Percentiles rank a stretch among this genome's conserved stretches.
phyloP scores from a whole-genome alignment of 352 stramenopile genomes.

The Aphanomyces astaci region DNA sequence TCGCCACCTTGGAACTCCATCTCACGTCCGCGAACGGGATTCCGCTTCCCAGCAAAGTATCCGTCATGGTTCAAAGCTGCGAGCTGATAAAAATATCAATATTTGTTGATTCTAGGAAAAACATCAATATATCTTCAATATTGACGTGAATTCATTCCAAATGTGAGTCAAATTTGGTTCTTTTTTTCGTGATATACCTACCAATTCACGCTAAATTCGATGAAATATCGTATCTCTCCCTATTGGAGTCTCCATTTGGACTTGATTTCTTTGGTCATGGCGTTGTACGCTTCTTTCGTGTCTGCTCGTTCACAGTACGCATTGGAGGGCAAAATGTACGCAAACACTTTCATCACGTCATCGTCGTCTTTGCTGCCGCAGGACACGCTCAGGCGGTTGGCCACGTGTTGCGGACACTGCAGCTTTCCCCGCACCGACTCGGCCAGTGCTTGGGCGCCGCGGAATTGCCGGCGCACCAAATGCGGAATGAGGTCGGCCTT shows the following conservation, averaged over 20 bases:
- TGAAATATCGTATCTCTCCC: too few relatives aligned
- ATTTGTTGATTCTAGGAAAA: not conserved
- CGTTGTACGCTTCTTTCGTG: constrained; percentile 59
- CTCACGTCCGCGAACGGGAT: not conserved
- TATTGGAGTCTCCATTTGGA: constrained; percentile 28
- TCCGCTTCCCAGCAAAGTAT: not conserved
- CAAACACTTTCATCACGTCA: constrained; percentile 67
- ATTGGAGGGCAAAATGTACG: constrained; percentile 59
- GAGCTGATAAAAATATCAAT: not conserved
- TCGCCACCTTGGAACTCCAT: not conserved
- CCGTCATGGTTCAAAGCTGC: not conserved
- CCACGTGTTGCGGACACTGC: constrained; percentile 43
- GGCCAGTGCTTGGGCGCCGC: constrained; percentile 44
- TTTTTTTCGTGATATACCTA: too few relatives aligned
- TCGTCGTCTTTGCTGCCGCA: constrained; percentile 44
- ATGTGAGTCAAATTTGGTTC: too few relatives aligned
- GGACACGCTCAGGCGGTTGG: constrained; percentile 51
- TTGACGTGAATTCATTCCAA: not conserved
- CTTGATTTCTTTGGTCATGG: constrained; percentile 65
- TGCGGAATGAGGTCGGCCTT: constrained; percentile 74
- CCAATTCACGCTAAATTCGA: too few relatives aligned
- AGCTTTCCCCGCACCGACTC: constrained; percentile 51
- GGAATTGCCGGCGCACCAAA: constrained; percentile 70
- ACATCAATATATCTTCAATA: not conserved
- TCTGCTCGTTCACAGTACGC: constrained; percentile 74